Conservation (phyloP, 2,329 filamentous ascomycete species). For the Microdochium paspali region DNA sequence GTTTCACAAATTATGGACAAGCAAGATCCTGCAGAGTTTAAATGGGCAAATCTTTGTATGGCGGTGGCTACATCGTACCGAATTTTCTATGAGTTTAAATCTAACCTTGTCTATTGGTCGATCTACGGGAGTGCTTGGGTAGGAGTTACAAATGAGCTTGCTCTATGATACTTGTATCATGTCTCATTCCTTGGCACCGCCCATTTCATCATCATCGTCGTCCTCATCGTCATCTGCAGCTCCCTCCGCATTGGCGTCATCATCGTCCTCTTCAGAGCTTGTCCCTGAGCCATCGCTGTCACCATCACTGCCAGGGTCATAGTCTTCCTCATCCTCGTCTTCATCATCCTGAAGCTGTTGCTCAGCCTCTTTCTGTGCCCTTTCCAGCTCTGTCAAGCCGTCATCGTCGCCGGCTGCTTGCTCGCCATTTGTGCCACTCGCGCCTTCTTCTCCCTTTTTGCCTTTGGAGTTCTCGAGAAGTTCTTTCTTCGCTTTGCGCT, state of each 20-base stretch:
- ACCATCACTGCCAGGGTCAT: conserved; percentile 52
- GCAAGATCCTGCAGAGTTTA: too few species aligned
- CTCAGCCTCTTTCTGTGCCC: conserved; percentile 31
- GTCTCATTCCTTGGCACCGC: conserved; percentile 17
- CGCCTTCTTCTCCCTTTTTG: conserved; percentile 34
- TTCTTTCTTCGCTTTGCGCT: conserved; percentile 54
- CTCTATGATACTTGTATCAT: too few species aligned
- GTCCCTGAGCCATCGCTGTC: conserved; percentile 48
- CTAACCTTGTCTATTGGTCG: too few species aligned
- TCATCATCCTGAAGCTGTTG: conserved; percentile 45
- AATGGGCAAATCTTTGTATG: too few species aligned
- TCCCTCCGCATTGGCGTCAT: conserved; percentile 35
- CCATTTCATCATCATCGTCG: conserved; percentile 22
- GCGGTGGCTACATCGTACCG: too few species aligned
- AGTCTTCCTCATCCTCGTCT: conserved; percentile 57
- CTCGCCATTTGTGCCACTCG: conserved; percentile 20
- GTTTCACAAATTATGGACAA: too few species aligned
- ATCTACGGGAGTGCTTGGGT: too few species aligned
- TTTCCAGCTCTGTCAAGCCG: conserved; percentile 36
- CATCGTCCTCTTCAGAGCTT: conserved; percentile 41
- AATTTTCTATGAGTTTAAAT: too few species aligned
- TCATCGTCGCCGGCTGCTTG: conserved; percentile 23
- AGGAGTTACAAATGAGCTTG: too few species aligned
- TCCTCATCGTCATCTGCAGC: conserved; percentile 29
- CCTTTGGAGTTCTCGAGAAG: conserved; percentile 48